phyloP scores from a whole-genome alignment of 2,329 filamentous ascomycete genomes.

The Cordyceps cateniannulata region DNA sequence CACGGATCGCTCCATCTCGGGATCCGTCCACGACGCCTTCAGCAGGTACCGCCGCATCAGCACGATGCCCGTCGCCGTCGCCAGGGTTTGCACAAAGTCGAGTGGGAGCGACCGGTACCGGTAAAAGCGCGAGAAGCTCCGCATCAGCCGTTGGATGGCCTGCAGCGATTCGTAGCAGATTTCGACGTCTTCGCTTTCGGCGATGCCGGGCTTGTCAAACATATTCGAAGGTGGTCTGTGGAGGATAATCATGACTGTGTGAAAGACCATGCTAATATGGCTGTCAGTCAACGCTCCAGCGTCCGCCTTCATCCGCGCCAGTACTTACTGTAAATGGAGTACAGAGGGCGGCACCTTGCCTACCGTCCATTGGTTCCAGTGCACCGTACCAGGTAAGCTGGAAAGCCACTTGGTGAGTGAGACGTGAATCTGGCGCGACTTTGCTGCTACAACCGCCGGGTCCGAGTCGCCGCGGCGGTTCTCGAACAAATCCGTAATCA shows the following conservation, averaged over 20 bases:
- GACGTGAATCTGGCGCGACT: slow-evolving; percentile 39
- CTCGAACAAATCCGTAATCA: slow-evolving; percentile 45
- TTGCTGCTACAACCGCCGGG: slow-evolving; percentile 33
- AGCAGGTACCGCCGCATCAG: slow-evolving; percentile 41
- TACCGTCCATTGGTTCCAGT: slow-evolving; percentile 46
- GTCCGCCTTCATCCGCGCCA: not conserved
- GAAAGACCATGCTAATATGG: slow-evolving; percentile 36
- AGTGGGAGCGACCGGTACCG: slow-evolving; percentile 37
- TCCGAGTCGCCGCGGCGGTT: slow-evolving; percentile 37
- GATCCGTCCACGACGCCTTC: slow-evolving; percentile 32
- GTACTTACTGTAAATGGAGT: slow-evolving; percentile 37
- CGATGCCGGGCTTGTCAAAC: slow-evolving; percentile 32
- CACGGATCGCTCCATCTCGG: slow-evolving; percentile 42
- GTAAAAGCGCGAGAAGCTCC: slow-evolving; percentile 38
- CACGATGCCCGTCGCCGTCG: slow-evolving; percentile 38
- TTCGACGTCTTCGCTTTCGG: slow-evolving; percentile 38
- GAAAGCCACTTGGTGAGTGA: slow-evolving; percentile 40
- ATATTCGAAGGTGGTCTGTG: slow-evolving; percentile 41
- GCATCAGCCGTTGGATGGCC: slow-evolving; percentile 38
- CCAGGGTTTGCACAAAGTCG: slow-evolving; percentile 43
- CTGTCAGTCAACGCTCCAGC: not conserved
- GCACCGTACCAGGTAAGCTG: slow-evolving; percentile 37
- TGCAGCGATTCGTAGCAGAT: slow-evolving; percentile 44
- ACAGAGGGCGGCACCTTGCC: slow-evolving; percentile 39
- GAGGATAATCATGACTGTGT: slow-evolving; percentile 45